phyloP scores from a whole-genome alignment of 176 grass and related monocot species.

The Alloteropsis semialata region DNA sequence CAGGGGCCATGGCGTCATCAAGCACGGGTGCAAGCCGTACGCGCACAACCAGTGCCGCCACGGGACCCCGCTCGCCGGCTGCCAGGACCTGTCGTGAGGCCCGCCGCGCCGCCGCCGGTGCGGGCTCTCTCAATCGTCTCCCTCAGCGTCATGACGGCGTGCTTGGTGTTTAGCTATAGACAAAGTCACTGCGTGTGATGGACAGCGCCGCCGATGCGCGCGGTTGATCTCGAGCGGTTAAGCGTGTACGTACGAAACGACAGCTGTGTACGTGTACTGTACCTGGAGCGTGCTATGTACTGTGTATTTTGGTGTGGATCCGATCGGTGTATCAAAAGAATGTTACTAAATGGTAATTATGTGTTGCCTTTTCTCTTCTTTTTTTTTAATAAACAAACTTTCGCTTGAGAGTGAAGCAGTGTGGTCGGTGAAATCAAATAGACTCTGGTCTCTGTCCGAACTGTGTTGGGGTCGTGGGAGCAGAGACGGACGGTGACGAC shows the following conservation, averaged over 20 bases:
- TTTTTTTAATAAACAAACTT: not conserved
- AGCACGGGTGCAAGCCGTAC: constrained; percentile 48
- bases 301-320: constrained; percentile 32
- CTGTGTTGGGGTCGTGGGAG: not conserved
- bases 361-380: not conserved
- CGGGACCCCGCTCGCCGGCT: constrained; percentile 44
- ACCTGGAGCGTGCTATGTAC: not conserved
- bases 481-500: not conserved
- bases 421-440: not conserved
- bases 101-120: not conserved
- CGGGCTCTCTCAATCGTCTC: too few species aligned
- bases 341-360: constrained; percentile 27
- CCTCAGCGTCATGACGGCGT: too few species aligned
- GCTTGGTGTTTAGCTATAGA: constrained; percentile 27
- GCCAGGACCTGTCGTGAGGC: constrained; percentile 41
- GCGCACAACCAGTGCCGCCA: constrained; percentile 60
- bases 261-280: constrained; percentile 18
- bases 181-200: not conserved
- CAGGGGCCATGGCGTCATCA: constrained; percentile 31
- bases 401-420: not conserved
- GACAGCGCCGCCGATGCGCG: not conserved
- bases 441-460: not conserved
- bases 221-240: not conserved
- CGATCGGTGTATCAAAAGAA: constrained; percentile 30
- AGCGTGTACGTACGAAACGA: constrained; percentile 22